Percentiles rank a stretch among this genome's conserved stretches.
phyloP scores from a whole-genome alignment of 1,139 yeast species.

The Casaregolazyma lundiana region DNA sequence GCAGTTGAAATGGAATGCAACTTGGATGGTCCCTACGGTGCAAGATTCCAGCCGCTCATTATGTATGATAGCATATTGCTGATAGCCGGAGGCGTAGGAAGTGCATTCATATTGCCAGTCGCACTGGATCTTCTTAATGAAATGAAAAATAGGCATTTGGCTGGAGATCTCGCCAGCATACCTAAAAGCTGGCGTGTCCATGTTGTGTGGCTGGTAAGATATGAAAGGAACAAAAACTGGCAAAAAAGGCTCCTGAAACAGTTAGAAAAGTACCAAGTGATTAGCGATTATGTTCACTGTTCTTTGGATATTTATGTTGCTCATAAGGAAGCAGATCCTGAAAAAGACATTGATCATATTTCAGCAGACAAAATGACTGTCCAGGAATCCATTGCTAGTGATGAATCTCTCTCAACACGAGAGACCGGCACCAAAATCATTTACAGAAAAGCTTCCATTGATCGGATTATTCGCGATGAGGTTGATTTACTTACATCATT shows the following conservation, averaged over 20 bases:
- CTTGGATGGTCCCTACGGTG: conserved; percentile 47
- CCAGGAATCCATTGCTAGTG: too few species aligned
- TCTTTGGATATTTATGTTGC: not conserved
- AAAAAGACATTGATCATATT: conserved; percentile 28
- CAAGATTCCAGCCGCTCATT: conserved; percentile 39
- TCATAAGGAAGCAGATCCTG: conserved; percentile 16
- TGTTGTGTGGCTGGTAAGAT: not conserved
- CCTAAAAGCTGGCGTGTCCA: not conserved
- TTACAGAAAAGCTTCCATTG: conserved; percentile 2
- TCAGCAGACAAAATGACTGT: not conserved
- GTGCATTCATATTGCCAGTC: conserved; percentile 44
- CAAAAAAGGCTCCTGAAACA: not conserved
- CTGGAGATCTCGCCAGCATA: not conserved
- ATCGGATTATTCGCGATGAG: conserved; percentile 5
- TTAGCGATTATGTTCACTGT: not conserved
- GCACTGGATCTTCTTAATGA: conserved; percentile 39
- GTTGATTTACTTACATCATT: conserved; percentile 2
- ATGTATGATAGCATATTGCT: conserved; percentile 42
- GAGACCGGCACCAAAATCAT: not conserved
- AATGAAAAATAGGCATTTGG: conserved; percentile 13
- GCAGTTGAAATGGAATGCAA: conserved; percentile 31
- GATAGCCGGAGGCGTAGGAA: conserved; percentile 46
- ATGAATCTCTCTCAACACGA: not conserved
- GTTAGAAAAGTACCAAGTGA: not conserved
- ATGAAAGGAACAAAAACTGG: not conserved